These are phyloP conservation scores for Metarhizium brunneum DNA, from an alignment of 2,329 filamentous ascomycete genomes.

Conservation along the genomic window DNA sequence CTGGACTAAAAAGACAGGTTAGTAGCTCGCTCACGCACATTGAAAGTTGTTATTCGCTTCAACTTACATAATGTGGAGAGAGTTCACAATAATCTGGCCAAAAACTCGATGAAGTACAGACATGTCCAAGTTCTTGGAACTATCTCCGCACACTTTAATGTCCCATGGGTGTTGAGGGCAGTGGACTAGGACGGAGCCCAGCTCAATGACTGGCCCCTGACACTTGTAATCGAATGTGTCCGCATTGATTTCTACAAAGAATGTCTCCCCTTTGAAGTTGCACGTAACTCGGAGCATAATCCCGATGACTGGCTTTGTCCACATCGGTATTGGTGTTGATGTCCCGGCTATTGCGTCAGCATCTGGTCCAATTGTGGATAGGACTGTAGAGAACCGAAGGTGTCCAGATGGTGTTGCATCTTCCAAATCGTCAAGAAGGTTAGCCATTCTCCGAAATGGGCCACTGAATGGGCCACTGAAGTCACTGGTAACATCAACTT, in stretches of 20 bases:
- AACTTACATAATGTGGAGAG: conserved; percentile 17
- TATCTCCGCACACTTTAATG: conserved; percentile 16
- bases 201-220: conserved; percentile 9
- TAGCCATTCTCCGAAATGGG: conserved; percentile 9
- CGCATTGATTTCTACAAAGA: conserved; percentile 19
- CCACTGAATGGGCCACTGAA: conserved; percentile 10
- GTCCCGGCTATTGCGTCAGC: conserved; percentile 10
- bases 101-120: conserved; percentile 11
- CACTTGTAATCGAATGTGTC: conserved; percentile 14
- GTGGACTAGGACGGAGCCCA: conserved; percentile 18
- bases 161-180: conserved; percentile 23
- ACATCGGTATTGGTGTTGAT: conserved; percentile 3
- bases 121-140: conserved; percentile 4
- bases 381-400: conserved; percentile 17
- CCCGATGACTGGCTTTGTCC: conserved; percentile 10
- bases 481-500: background rate
- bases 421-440: conserved; percentile 3
- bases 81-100: conserved; percentile 12
- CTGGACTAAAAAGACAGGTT: conserved; percentile 6
- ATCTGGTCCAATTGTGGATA: conserved; percentile 19
- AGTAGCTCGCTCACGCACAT: background rate
- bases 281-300: conserved; percentile 20
- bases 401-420: conserved; percentile 2
- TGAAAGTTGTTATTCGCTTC: background rate
- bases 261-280: background rate